phyloP scores from a whole-genome alignment of 176 grass and related monocot species.

The Phoenix dactylifera region DNA sequence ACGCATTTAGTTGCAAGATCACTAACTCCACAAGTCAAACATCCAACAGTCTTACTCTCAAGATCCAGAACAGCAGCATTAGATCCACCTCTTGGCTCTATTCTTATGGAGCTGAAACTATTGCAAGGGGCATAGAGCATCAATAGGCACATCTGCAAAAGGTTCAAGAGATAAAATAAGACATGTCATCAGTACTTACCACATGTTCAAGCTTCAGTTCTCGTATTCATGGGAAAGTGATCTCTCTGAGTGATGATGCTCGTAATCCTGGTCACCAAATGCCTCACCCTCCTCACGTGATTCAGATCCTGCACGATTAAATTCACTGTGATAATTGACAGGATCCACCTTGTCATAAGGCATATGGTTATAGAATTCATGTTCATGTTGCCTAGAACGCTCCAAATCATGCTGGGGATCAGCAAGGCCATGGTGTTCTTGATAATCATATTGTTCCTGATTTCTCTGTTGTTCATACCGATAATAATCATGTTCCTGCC shows the following conservation, averaged over 20 bases:
- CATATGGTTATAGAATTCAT: slow-evolving; percentile 19
- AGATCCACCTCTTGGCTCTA: too few species aligned
- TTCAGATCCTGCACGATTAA: slow-evolving; percentile 29
- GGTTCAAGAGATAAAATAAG: too few species aligned
- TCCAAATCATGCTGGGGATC: slow-evolving; percentile 36
- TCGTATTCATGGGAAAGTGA: neutral
- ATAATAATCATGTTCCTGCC: slow-evolving; percentile 34
- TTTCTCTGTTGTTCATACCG: slow-evolving; percentile 40
- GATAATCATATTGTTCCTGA: slow-evolving; percentile 29
- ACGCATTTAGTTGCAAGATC: too few species aligned
- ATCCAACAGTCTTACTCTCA: too few species aligned
- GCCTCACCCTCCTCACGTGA: slow-evolving; percentile 62
- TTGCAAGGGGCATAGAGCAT: too few species aligned
- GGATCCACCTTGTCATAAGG: slow-evolving; percentile 13
- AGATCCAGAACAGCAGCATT: too few species aligned
- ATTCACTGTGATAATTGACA: slow-evolving; percentile 22
- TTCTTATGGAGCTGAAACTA: too few species aligned
- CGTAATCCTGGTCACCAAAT: slow-evolving; percentile 42
- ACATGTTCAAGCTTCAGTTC: neutral
- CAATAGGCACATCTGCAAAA: too few species aligned
- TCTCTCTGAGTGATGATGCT: slow-evolving; percentile 21
- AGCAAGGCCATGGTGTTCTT: slow-evolving; percentile 7
- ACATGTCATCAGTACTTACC: too few species aligned
- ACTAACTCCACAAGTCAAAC: too few species aligned
- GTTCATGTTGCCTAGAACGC: slow-evolving; percentile 31